Percentiles rank a stretch among this genome's conserved stretches.
Evolutionary conservation across 441 rosid genomes (phyloP).

Genomic region (Erysimum pusillum): DNA sequence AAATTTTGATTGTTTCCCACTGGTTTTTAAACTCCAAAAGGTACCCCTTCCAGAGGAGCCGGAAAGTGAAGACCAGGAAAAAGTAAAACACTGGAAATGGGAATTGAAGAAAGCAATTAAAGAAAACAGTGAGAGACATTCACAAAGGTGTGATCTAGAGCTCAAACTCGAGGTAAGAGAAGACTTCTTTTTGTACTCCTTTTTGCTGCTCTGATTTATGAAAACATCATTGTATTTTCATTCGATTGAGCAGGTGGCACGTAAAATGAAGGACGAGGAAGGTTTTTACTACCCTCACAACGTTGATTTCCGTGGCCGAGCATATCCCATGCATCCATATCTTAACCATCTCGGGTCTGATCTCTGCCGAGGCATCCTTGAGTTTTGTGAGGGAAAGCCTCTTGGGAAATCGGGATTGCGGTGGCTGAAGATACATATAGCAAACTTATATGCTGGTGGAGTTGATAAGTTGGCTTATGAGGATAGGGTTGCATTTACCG

Average conservation of each 20-base stretch:
- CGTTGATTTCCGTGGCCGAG: conserved; percentile 99
- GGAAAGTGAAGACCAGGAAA: conserved; percentile 71
- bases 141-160: conserved; percentile 94
- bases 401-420: conserved; percentile 85
- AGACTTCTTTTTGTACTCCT: conserved; percentile 37
- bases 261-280: conserved; percentile 92
- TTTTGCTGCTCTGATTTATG: conserved; percentile 36
- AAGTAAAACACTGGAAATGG: conserved; percentile 86
- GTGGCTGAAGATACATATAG: conserved; percentile 98
- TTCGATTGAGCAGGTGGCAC: conserved; percentile 80
- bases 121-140: conserved; percentile 88
- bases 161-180: conserved; percentile 93
- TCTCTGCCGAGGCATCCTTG: conserved; percentile 94
- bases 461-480: conserved; percentile 92
- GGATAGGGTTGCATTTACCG: conserved; percentile 83
- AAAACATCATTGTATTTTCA: conserved; percentile 42
- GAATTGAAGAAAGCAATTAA: conserved; percentile 67
- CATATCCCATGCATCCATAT: conserved; percentile 98
- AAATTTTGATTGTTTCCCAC: conserved; percentile 16
- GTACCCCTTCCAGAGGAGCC: conserved; percentile 82
- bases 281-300: conserved; percentile 97
- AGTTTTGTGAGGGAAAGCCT: conserved; percentile 93
- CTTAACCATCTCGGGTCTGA: conserved; percentile 99
- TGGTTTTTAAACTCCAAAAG: conserved; percentile 51
- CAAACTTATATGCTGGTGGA: conserved; percentile 91